Evolutionary conservation across 169 alveolate species (phyloP).

Genomic region (Cryptosporidium meleagridis): DNA sequence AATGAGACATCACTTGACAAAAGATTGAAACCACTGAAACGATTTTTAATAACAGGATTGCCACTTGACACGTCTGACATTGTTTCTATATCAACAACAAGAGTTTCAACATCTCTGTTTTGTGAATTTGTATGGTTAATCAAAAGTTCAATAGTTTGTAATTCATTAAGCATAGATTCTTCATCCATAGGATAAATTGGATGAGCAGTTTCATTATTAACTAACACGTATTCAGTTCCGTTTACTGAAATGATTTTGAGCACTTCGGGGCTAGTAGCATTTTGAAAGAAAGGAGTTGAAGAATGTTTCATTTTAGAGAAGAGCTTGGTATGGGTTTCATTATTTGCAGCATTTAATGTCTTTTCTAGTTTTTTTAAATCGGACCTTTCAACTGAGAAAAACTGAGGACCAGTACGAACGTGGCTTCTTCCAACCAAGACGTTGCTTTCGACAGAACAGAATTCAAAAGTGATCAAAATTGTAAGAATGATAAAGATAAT

Average conservation of each 20-base stretch:
- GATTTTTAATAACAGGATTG: background rate
- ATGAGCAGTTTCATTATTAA: background rate
- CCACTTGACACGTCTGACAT: background rate
- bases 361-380: background rate
- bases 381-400: background rate
- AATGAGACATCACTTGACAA: background rate
- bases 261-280: background rate
- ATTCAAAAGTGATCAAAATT: background rate
- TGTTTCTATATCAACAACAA: background rate
- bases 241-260: background rate
- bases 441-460: background rate
- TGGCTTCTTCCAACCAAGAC: background rate
- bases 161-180: background rate
- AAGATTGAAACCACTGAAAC: background rate
- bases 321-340: background rate
- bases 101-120: background rate
- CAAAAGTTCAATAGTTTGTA: background rate
- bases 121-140: background rate
- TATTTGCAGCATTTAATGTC: background rate
- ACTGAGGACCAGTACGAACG: background rate
- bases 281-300: background rate
- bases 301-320: background rate
- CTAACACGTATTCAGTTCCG: background rate
- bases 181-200: background rate
- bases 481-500: background rate